A percentile compares a stretch with the other conserved stretches of the same genome.
These are phyloP conservation scores for Domatiomyces globalis DNA, from an alignment of 2,329 filamentous ascomycete species.

Conservation along the genomic window DNA sequence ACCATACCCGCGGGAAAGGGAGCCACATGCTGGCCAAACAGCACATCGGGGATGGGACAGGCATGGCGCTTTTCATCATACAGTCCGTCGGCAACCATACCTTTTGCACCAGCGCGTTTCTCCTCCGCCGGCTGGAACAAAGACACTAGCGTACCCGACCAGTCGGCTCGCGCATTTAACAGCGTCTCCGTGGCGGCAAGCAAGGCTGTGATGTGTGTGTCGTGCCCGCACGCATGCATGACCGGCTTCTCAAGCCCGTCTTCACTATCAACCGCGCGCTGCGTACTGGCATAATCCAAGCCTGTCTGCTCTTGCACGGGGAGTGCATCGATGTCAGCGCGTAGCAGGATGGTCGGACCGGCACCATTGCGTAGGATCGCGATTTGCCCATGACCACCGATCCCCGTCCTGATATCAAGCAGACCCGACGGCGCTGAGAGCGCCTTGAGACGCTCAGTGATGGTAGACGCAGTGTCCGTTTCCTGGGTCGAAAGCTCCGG, in stretches of 20 bases:
- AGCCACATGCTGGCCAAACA: slow-evolving; percentile 45
- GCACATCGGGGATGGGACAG: slow-evolving; percentile 41
- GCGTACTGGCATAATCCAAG: slow-evolving; percentile 35
- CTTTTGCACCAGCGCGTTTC: slow-evolving; percentile 45
- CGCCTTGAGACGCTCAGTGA: slow-evolving; percentile 30
- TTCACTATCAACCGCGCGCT: slow-evolving; percentile 30
- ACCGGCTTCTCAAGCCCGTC: slow-evolving; percentile 40
- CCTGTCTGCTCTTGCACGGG: slow-evolving; percentile 36
- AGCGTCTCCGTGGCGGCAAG: slow-evolving; percentile 42
- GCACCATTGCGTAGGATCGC: slow-evolving; percentile 31
- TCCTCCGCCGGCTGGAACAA: slow-evolving; percentile 58
- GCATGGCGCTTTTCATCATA: slow-evolving; percentile 29
- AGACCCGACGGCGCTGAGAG: slow-evolving; percentile 8
- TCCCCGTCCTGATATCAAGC: slow-evolving; percentile 28
- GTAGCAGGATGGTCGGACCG: slow-evolving; percentile 33
- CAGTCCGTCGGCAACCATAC: slow-evolving; percentile 48
- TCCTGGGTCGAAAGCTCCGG: slow-evolving; percentile 48
- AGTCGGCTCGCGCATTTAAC: slow-evolving; percentile 29
- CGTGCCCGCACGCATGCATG: slow-evolving; percentile 49
- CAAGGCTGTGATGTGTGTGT: slow-evolving; percentile 45
- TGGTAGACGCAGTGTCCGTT: slow-evolving; percentile 35
- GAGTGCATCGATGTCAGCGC: slow-evolving; percentile 38
- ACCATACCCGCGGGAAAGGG: slow-evolving; percentile 27
- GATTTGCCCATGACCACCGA: slow-evolving; percentile 33
- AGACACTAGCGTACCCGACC: slow-evolving; percentile 50